Percentiles rank a stretch among this genome's conserved stretches.
phyloP scores from a whole-genome alignment of 1,284 basidiomycete genomes.

The Tylopilus orsonianus region DNA sequence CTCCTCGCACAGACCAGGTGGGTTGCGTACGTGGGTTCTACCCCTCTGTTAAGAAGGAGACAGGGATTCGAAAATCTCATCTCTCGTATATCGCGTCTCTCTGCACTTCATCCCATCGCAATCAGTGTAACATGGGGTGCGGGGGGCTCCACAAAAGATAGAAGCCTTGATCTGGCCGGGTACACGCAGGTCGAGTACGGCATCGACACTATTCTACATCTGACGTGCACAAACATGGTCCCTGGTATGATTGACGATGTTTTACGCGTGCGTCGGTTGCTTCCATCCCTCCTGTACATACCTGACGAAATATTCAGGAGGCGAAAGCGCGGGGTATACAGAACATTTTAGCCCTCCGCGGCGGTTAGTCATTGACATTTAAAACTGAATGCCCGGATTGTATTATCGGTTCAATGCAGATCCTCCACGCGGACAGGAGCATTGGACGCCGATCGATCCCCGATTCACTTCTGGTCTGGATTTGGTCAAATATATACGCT shows the following conservation, averaged over 20 bases:
- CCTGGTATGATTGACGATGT: slow-evolving; percentile 85
- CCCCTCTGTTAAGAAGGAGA: slow-evolving; percentile 16
- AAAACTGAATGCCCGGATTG: neutral
- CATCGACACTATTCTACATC: slow-evolving; percentile 86
- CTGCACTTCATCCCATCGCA: slow-evolving; percentile 69
- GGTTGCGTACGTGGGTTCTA: slow-evolving; percentile 9
- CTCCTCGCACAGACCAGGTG: slow-evolving; percentile 86
- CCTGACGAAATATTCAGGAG: slow-evolving; percentile 46
- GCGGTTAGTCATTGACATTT: slow-evolving; percentile 50
- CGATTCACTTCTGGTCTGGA: slow-evolving; percentile 88
- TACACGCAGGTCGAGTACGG: slow-evolving; percentile 70
- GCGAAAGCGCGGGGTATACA: slow-evolving; percentile 84
- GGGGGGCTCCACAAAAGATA: slow-evolving; percentile 89
- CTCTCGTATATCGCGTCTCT: slow-evolving; percentile 75
- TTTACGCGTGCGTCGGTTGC: slow-evolving; percentile 57
- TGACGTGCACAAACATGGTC: slow-evolving; percentile 98
- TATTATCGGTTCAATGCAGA: slow-evolving; percentile 48
- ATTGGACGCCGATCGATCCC: slow-evolving; percentile 86
- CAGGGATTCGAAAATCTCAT: slow-evolving; percentile 87
- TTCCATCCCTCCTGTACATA: neutral
- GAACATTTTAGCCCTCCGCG: slow-evolving; percentile 90
- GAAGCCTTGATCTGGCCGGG: slow-evolving; percentile 83
- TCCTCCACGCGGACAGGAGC: slow-evolving; percentile 90
- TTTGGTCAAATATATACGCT: slow-evolving; percentile 88
- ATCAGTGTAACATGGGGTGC: slow-evolving; percentile 96